Percentiles rank a stretch among this genome's conserved stretches.
phyloP scores from a whole-genome alignment of 768 basidiomycete genomes.

The Naematelia encephala region DNA sequence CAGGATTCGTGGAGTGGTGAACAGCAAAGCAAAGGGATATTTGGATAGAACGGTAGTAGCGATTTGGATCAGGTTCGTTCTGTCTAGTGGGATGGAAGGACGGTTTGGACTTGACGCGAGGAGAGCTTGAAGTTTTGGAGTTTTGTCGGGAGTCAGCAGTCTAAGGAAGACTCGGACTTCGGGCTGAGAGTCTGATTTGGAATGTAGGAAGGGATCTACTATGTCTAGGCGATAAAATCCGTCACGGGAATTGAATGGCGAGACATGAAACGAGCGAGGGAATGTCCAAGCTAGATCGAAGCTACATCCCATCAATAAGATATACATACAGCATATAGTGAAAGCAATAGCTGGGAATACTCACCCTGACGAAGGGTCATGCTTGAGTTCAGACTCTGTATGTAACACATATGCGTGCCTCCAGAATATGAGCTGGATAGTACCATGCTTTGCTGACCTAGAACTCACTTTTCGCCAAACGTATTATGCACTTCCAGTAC shows the following conservation, averaged over 20 bases:
- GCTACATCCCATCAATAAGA: slow-evolving; percentile 5
- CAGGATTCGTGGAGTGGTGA: slow-evolving; percentile 62
- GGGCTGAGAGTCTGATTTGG: background rate
- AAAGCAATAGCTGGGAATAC: slow-evolving; percentile 8
- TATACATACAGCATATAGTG: background rate
- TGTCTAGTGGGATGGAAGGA: slow-evolving; percentile 46
- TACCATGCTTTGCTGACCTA: no score
- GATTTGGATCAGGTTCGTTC: slow-evolving; percentile 50
- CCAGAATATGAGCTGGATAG: background rate
- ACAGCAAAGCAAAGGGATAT: slow-evolving; percentile 59
- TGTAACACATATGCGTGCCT: slow-evolving; percentile 34
- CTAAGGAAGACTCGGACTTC: slow-evolving; percentile 18
- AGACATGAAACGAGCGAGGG: slow-evolving; percentile 68
- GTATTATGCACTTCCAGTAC: slow-evolving; percentile 73
- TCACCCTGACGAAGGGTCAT: slow-evolving; percentile 8
- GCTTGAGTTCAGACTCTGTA: slow-evolving; percentile 9
- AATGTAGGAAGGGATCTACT: slow-evolving; percentile 55
- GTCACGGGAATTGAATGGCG: slow-evolving; percentile 69
- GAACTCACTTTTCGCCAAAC: slow-evolving; percentile 60
- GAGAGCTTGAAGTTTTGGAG: slow-evolving; percentile 59
- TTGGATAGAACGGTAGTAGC: no score
- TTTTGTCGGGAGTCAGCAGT: slow-evolving; percentile 47
- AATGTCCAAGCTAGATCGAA: slow-evolving; percentile 66
- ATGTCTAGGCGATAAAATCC: slow-evolving; percentile 65
- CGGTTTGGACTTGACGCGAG: slow-evolving; percentile 56